Base-by-base conservation (phyloP, 345 rosid genomes). In the Dipteronia dyeriana region DNA sequence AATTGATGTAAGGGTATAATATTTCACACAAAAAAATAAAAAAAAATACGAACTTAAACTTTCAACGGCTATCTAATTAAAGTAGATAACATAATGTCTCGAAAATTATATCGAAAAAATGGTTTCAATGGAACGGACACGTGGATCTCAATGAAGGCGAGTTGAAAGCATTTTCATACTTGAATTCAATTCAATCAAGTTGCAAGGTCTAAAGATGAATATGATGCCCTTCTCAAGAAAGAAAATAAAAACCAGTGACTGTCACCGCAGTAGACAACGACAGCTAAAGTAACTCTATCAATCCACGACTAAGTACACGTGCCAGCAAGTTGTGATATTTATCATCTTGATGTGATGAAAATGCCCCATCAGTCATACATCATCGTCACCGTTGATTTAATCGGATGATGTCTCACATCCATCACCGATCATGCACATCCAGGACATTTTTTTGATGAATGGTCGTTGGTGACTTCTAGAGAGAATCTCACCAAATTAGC, bases 201-300 rank as follows among this genome's bases (percentile, higher is more conserved):
- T 59, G 63, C 7, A 13, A 5, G n/a, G 23, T 7, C 9, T 12
- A 20, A 56, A 56, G 61, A 59, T 59, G 26, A 59, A 63, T 29
- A 63, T 9, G 75, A 71, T 54, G 49, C 64, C 25, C 45, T 71
- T 71, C 65, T 34, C 66, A 34, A 72, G 73, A 59, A 53, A 64
- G 23, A 20, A 59, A 22, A 59, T 59, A 20, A 9, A 56, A 59
- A n/a, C 9, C 2, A 29, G 56, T 31, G 75, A 47, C 73, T 76
- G 76, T 66, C 74, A 76, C 73, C 16, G 77, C 70, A 34, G 70
- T 7, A 73, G 77, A 59, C 19, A 34, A 60, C 26, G 69, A 71
- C 76, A 68, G 70, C 77, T 47, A 2, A 20, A 4, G 79, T 57
- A 31, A 59, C 70, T 11, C 34, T 71, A 71, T 70, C 76, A 45